These are phyloP conservation scores for Candida peoriensis DNA, from an alignment of 805 yeast species.

Conservation along the genomic window DNA sequence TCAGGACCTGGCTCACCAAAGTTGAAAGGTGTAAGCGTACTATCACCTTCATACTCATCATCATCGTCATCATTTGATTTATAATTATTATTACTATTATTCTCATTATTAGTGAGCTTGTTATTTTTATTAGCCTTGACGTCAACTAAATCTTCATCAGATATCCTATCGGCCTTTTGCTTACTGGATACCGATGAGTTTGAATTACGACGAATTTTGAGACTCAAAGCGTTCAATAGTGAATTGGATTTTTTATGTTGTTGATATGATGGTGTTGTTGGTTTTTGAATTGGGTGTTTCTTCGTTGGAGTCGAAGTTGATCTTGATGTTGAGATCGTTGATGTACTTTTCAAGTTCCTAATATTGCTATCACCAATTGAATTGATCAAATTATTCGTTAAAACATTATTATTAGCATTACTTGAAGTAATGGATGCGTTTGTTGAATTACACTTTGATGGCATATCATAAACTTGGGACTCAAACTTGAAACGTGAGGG, in stretches of 20 bases:
- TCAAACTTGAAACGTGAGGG: conserved; percentile 30
- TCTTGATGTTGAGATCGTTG: conserved; percentile 4
- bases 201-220: conserved; percentile 17
- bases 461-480: conserved; percentile 33
- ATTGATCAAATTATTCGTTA: conserved; percentile 1
- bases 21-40: conserved; percentile 21
- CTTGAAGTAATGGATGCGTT: too few species aligned
- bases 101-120: too few species aligned
- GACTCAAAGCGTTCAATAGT: conserved; percentile 13
- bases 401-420: too few species aligned
- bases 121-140: too few species aligned
- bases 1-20: conserved; percentile 27
- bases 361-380: conserved; percentile 1
- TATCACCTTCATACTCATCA: conserved; percentile 17
- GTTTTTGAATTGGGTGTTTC: neutral
- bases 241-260: conserved; percentile 22
- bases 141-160: too few species aligned
- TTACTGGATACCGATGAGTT: too few species aligned
- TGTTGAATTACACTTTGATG: conserved; percentile 11
- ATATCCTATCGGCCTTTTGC: too few species aligned
- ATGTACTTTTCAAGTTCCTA: too few species aligned
- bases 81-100: neutral
- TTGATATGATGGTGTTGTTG: conserved; percentile 1
- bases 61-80: conserved; percentile 3
- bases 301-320: conserved; percentile 1